Conservation (phyloP, 495 filamentous ascomycete species). For the Cercophora newfieldiana region DNA sequence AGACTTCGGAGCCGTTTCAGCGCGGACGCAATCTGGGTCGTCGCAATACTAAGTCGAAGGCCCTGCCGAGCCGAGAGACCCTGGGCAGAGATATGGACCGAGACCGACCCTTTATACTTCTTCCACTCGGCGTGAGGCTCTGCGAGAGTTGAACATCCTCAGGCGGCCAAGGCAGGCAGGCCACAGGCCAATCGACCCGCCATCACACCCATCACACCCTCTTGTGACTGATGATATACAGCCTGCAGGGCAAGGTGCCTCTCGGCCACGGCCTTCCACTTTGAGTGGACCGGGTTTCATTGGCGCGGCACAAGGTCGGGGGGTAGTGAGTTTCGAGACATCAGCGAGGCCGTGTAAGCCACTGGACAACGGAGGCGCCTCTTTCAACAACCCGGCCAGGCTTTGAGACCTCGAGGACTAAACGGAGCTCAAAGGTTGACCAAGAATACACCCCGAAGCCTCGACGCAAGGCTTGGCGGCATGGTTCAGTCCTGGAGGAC, state of each 20-base stretch:
- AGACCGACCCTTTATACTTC: neutral
- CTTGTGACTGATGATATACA: neutral
- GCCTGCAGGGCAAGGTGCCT: slow-evolving; percentile 1
- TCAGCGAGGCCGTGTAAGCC: neutral
- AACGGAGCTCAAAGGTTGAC: neutral
- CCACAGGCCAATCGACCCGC: neutral
- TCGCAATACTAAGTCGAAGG: too few relatives aligned
- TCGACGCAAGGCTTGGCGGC: neutral
- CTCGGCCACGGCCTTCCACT: neutral
- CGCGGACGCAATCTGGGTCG: too few relatives aligned
- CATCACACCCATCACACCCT: neutral
- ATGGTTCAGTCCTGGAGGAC: neutral
- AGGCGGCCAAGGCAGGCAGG: neutral
- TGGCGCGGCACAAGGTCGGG: neutral
- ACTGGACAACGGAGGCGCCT: neutral
- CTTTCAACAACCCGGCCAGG: neutral
- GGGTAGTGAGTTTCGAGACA: neutral
- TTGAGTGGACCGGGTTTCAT: neutral
- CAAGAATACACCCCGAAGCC: neutral
- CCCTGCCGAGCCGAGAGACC: too few relatives aligned
- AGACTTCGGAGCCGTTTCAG: too few relatives aligned
- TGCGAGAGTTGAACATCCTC: neutral
- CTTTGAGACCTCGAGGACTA: neutral
- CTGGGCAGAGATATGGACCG: too few relatives aligned
- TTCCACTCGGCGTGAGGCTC: neutral